Percentiles rank a stretch among this genome's conserved stretches.
phyloP scores from a whole-genome alignment of 805 yeast genomes.

The Kazachstania taianensis region DNA sequence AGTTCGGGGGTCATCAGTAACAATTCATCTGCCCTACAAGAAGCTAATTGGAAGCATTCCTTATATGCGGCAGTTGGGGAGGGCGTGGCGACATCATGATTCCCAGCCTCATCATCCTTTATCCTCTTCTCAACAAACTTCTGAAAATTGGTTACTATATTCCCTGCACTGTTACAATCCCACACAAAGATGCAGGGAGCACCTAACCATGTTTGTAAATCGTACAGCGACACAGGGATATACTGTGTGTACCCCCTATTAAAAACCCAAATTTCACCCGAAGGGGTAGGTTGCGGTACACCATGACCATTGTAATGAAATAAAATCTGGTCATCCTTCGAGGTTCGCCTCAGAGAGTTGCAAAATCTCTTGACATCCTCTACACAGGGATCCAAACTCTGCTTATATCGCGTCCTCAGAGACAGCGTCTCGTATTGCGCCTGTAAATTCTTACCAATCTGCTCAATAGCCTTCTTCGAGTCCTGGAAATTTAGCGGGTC shows the following conservation, averaged over 20 bases:
- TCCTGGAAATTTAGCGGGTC: conserved; percentile 78
- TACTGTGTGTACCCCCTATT: conserved; percentile 95
- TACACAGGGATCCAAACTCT: conserved; percentile 85
- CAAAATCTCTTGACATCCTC: conserved; percentile 92
- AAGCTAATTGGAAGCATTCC: conserved; percentile 88
- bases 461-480: conserved; percentile 82
- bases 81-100: conserved; percentile 34
- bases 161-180: conserved; percentile 92
- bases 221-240: conserved; percentile 91
- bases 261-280: conserved; percentile 98
- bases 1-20: conserved; percentile 88
- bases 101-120: conserved; percentile 66
- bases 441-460: conserved; percentile 81
- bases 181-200: conserved; percentile 94
- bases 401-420: conserved; percentile 80
- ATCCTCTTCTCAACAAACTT: conserved; percentile 83
- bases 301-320: conserved; percentile 98
- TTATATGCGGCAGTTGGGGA: conserved; percentile 44
- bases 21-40: conserved; percentile 77
- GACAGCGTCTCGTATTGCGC: conserved; percentile 83
- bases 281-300: conserved; percentile 91
- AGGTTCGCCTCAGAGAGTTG: conserved; percentile 75
- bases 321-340: conserved; percentile 85
- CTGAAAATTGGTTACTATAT: conserved; percentile 80
- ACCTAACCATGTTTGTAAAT: conserved; percentile 93